Base-by-base conservation (phyloP, 2,329 filamentous ascomycete genomes). In the Grosmannia clavigera region DNA sequence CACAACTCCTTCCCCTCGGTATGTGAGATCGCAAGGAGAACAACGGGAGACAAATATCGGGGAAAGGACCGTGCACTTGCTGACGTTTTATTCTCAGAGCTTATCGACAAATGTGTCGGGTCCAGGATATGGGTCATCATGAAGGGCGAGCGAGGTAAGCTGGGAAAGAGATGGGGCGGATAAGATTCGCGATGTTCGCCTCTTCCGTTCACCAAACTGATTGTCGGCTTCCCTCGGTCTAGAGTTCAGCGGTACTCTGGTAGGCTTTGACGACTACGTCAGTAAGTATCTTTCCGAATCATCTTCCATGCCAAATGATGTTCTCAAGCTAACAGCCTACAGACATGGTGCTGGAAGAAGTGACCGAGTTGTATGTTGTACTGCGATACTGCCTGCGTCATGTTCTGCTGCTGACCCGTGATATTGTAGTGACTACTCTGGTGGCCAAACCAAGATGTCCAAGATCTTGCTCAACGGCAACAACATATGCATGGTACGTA, bases 231-330 rank as follows among this genome's bases (percentile, higher is more conserved):
- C 22, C 14, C 2, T 11, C 12, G 14, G 5, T 22, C 53, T 71
- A 97, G 94, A 99, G 74, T 99, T 99, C 76, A 90, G 88, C 67
- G 94, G 94, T 59, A 96, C 90, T 9, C 81, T 99, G 31, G 83
- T 96, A 60, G 94, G 94, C 3, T 99, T 99, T 69, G 94, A 99
- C 72, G 94, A 99, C 81, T 99, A 97, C 78, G 94, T 99, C 81
- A 99, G 92, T 96, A 81, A 78, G 92, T 96, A 22, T 51, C 22
- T 46, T 48, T 16, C 16, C 25, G 53, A 43, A 43, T 9, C 48
- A 2, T 19, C 12, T 29, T 12, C 12, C 2, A 9, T 46, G n/a
- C 11, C 4, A 2, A 54, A 3, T 10, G n/a, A 33, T 9, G 16
- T 2, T n/a, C 43, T 58, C 67, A 71, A 55, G 70, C 64, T 55